phyloP scores from a whole-genome alignment of 73 alveolate species.

The Breviolum minutum region DNA sequence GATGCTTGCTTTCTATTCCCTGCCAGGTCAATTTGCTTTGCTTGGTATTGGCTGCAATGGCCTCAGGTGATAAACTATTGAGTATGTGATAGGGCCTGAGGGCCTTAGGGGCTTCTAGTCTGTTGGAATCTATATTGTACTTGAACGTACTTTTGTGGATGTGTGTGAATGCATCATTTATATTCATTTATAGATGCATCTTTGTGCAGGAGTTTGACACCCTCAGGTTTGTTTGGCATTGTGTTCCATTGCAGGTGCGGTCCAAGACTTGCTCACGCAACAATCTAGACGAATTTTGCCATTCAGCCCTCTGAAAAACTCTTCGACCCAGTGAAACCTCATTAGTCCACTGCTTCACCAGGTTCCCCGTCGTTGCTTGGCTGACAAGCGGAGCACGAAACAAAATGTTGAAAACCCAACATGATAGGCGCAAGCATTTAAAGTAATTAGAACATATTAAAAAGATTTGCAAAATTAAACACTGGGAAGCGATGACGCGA shows the following conservation, averaged over 20 bases:
- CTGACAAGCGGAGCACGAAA: background rate
- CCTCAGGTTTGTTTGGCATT: conserved; percentile 38
- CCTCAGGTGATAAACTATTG: background rate
- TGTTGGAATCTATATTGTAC: too few species aligned
- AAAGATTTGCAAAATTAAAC: background rate
- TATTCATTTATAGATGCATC: background rate
- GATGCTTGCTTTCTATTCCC: background rate
- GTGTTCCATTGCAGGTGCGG: conserved; percentile 60
- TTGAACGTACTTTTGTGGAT: too few species aligned
- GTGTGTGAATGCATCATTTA: background rate
- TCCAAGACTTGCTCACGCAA: background rate
- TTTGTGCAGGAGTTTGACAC: background rate
- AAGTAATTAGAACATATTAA: background rate
- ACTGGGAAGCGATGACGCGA: background rate
- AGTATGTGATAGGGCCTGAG: too few species aligned
- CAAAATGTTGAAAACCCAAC: background rate
- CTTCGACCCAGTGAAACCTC: background rate
- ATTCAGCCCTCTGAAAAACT: background rate
- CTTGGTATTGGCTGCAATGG: background rate
- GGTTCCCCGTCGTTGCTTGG: conserved; percentile 63
- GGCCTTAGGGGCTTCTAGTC: too few species aligned
- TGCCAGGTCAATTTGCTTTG: background rate
- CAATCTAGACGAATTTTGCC: background rate
- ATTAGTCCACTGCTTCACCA: background rate
- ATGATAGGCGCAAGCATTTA: too few species aligned